phyloP scores from a whole-genome alignment of 2,329 filamentous ascomycete species.

The Bipolaris victoriae region DNA sequence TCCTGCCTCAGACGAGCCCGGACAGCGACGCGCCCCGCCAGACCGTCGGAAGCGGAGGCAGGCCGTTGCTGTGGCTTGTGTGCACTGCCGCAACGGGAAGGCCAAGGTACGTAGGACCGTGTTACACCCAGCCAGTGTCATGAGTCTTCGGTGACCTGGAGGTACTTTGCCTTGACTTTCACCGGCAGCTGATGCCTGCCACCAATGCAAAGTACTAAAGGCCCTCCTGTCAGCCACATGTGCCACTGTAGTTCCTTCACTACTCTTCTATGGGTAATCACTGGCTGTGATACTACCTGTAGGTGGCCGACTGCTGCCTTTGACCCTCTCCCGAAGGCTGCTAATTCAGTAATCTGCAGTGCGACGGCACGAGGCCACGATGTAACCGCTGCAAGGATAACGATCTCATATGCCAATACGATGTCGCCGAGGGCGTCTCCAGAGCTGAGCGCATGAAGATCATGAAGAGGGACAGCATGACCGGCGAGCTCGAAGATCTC shows the following conservation, averaged over 20 bases:
- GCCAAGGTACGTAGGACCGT: conserved; percentile 28
- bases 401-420: conserved; percentile 28
- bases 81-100: conserved; percentile 32
- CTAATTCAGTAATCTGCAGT: conserved; percentile 16
- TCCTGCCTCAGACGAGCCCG: conserved; percentile 31
- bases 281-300: conserved; percentile 14
- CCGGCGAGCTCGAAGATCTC: conserved; percentile 26
- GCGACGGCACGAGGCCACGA: conserved; percentile 30
- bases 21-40: conserved; percentile 25
- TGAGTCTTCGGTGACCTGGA: neutral
- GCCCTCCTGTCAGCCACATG: neutral
- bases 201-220: conserved; percentile 1
- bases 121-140: conserved; percentile 5
- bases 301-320: conserved; percentile 6
- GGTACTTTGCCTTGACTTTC: neutral
- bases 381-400: conserved; percentile 31
- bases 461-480: conserved; percentile 28
- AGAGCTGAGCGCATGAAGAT: conserved; percentile 36
- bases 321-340: neutral
- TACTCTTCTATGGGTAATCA: conserved; percentile 15
- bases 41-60: conserved; percentile 27
- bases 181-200: neutral
- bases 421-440: conserved; percentile 34
- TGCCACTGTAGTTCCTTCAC: conserved; percentile 1
- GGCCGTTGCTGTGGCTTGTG: conserved; percentile 32